Conservation (phyloP, 1,139 yeast genomes). For the Sugiyamaella xylanicola region DNA sequence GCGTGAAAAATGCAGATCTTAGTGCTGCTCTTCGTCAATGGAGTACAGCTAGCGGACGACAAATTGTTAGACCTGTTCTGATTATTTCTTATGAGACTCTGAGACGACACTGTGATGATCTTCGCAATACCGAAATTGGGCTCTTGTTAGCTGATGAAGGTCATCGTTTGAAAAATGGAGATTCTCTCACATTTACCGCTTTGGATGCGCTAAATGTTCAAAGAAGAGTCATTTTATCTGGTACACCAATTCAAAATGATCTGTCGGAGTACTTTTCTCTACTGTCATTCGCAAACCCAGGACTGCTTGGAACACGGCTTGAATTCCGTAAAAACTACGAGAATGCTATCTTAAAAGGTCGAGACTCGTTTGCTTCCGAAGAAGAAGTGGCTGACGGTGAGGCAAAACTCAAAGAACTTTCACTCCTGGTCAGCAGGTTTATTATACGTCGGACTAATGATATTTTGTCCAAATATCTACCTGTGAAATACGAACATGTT, state of each 20-base stretch:
- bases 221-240: constrained; percentile 88
- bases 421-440: constrained; percentile 79
- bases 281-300: constrained; percentile 92
- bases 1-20: constrained; percentile 53
- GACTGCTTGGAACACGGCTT: constrained; percentile 76
- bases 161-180: constrained; percentile 92
- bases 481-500: constrained; percentile 95
- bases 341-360: constrained; percentile 72
- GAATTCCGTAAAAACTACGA: constrained; percentile 90
- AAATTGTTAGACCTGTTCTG: constrained; percentile 88
- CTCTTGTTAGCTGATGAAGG: constrained; percentile 94
- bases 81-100: constrained; percentile 96
- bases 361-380: constrained; percentile 91
- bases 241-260: constrained; percentile 98
- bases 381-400: constrained; percentile 75
- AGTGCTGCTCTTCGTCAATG: constrained; percentile 74
- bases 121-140: constrained; percentile 82
- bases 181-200: constrained; percentile 88
- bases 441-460: constrained; percentile 96
- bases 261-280: constrained; percentile 91
- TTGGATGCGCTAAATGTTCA: constrained; percentile 79
- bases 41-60: constrained; percentile 88
- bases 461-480: constrained; percentile 86
- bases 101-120: constrained; percentile 77
- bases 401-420: constrained; percentile 65